Evolutionary conservation across 768 basidiomycete species (phyloP), one percentile per base, ranked within the genome.

Genomic region (Boletellus emodensis): DNA sequence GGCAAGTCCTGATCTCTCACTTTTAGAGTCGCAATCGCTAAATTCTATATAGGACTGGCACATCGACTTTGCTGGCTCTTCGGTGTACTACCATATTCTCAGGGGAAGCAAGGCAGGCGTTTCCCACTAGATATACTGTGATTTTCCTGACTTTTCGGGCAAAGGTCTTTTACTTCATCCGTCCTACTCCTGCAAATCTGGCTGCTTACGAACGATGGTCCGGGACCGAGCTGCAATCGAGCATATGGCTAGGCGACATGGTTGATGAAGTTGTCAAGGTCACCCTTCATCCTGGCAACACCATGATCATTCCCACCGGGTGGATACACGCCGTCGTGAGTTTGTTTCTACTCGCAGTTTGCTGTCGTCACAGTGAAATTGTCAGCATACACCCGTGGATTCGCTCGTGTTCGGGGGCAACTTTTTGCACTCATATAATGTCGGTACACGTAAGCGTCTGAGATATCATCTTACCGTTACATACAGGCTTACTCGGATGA

Each of bases 281-380:
- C 10, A 84, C 86, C 54, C 69, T 94, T 49, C 70, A 73, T 18
- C 74, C 78, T 22, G 91, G 90, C 8, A 90, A 92, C 57, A 94
- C 90, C 4, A 89, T 94, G 86, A 90, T 94, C 42, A 94, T 96
- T 46, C 93, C 95, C 2, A 85, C 92, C 1, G 95, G 95, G 0
- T 99, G 95, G 89, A 97, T 98, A 52, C 95, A 99, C 64, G 92
- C 93, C 11, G 95, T 99, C 36, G 94, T 95, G 65, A 66, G 87
- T 71, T 42, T 44, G 4, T 34, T 26, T 42, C 28, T 33, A 38
- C 32, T 45, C 12, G 32, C 38, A 6, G 14, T 45, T 18, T 20
- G 13, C 35, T n/a, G 17, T 38, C 48, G 6, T 46, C n/a, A 51
- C 54, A 40, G 56, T 34, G 20, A 14, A 11, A 20, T 38, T 37